Base-by-base conservation (phyloP, 2,329 filamentous ascomycete genomes). In the Fusarium sp. region DNA sequence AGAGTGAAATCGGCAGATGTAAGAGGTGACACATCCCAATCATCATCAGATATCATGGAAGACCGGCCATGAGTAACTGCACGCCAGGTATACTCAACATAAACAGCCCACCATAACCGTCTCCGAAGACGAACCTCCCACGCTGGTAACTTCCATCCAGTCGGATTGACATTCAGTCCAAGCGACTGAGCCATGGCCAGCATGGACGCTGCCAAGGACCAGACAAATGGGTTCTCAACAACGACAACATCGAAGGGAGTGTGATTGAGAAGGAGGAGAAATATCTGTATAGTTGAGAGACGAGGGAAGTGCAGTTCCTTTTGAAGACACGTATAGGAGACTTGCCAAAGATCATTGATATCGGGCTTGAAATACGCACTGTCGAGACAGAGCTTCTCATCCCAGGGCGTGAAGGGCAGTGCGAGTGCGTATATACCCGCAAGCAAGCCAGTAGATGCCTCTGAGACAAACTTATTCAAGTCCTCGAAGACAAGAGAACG, bases 371-470 rank as follows among this genome's bases (percentile, higher is more conserved):
- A 63, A 33, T 63, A 63, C 4, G 60, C 60, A 9, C 60, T 63
- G 10, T 63, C 60, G 5, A 60, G 60, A 16, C 60, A 63, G 16
- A 63, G 55, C 4, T 63, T 63, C 25, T 63, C 60, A 10, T 63
- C 60, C 55, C 55, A 63, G 1, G 60, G 60, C 5, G 60, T 63
- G 29, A 63, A 63, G 4, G 60, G 60, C 14, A 63, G 12, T 19
- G 60, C 42, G 4, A 63, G 60, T 1, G 55, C 60, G 21, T 63
- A 63, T 18, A 63, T 23, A 4, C 60, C 60, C 14, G 60, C 60
- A 1, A 60, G 21, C 4, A 63, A 12, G 0, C 60, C 60, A 0
- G 60, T 49, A 7, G 60, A 63, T 4, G 55, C 60, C 1, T 39
- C 29, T 2, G 42, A 21, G 7, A 63, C 60, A n/a, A 63, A 60